phyloP scores from a whole-genome alignment of 2,329 filamentous ascomycete species.

The Seiridium cupressi region DNA sequence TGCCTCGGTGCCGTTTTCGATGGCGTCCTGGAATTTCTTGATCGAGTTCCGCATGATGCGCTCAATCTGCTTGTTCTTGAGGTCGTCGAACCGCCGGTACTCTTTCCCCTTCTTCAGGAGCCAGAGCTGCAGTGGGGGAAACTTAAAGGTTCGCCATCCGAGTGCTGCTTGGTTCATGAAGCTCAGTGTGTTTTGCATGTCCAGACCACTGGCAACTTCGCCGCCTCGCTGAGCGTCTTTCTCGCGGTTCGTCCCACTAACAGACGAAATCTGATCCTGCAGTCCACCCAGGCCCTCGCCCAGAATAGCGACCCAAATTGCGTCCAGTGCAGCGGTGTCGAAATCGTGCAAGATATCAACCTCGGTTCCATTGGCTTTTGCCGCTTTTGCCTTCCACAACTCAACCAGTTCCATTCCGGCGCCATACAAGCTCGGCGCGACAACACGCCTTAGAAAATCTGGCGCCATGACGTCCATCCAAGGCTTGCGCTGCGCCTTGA shows the following conservation, averaged over 20 bases:
- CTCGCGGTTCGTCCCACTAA: neutral
- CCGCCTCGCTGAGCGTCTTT: neutral
- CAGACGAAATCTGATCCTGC: neutral
- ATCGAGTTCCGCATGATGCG: too few species aligned
- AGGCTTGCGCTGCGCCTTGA: conserved; percentile 11
- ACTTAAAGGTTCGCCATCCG: conserved; percentile 9
- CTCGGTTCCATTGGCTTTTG: neutral
- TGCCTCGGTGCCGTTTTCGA: neutral
- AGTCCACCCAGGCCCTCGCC: conserved; percentile 9
- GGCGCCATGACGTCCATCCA: conserved; percentile 16
- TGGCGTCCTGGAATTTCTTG: too few species aligned
- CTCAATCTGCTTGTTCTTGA: conserved; percentile 18
- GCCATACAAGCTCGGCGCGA: conserved; percentile 11
- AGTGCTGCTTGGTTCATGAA: conserved; percentile 11
- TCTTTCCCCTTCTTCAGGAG: conserved; percentile 8
- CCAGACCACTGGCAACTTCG: conserved; percentile 3
- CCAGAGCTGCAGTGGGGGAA: conserved; percentile 11
- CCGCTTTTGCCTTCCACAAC: conserved; percentile 12
- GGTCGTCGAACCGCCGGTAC: conserved; percentile 16
- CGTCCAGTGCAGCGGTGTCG: conserved; percentile 15
- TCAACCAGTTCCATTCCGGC: conserved; percentile 10
- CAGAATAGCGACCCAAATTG: conserved; percentile 14
- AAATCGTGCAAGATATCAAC: conserved; percentile 13
- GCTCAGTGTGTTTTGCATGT: conserved; percentile 11
- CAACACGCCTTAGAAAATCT: conserved; percentile 14